Evolutionary conservation across 768 basidiomycete species (phyloP), one percentile per base, ranked within the genome.

Genomic region (Leccinum longicurvipes): DNA sequence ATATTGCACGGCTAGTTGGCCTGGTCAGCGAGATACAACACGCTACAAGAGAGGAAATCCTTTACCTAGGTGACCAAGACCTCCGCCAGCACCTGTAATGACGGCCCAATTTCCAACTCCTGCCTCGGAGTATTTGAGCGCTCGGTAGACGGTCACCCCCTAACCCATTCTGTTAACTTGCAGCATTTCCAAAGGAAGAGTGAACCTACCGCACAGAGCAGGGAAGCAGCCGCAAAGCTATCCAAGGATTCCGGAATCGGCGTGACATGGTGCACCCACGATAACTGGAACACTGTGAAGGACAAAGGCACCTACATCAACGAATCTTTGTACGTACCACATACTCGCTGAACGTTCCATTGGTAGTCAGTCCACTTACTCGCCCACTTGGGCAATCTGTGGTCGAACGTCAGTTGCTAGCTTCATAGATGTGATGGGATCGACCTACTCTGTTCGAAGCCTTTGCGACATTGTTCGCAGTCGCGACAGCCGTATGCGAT

Each of bases 61-160:
- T 67, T 27, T 53, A 84, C 82, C 89, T 28, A 95, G 79, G 73
- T 92, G 89, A 8, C 91, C 92, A 29, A 93, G 83, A 14, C 91
- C 90, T 54, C 88, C 88, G 4, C 88, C 89, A 2, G 89, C 89
- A 44, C 89, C 89, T 11, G 87, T 84, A 47, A 93, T 74, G 21
- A 84, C 86, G 57, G 91, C 75, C 83, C 84, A 90, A 53, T 95
- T 83, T 28, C 91, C 88, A 8, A 84, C 79, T 27, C 72, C 76
- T 7, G 83, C 78, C 52, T 81, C 74, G 50, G 82, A 80, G 67
- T 87, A 79, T 70, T 93, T 94, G 62, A 95, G 74, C 0, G 91
- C 93, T 55, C 89, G 86, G 66, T 92, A 95, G 2, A 90, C 89
- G 3, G 93, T 94, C 21, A 95, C 76, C 46, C 89, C 90, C 86